These are phyloP conservation scores for Hymenoscyphus linearis DNA, from an alignment of 2,329 filamentous ascomycete genomes.

Conservation along the genomic window DNA sequence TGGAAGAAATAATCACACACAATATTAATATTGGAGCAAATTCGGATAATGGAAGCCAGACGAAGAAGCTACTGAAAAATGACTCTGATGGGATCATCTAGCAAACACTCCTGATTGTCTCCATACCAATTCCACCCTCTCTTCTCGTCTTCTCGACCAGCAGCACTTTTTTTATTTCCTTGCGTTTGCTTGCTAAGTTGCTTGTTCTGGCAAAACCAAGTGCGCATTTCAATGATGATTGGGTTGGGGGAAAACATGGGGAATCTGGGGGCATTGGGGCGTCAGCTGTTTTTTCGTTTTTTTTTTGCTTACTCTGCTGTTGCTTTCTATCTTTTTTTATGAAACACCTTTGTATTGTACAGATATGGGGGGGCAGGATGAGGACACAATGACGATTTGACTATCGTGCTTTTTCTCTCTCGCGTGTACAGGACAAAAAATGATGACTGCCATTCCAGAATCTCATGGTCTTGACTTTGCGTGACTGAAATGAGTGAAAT, in stretches of 20 bases:
- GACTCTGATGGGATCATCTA: background rate
- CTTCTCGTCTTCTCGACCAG: background rate
- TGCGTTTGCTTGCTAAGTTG: background rate
- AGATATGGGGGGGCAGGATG: background rate
- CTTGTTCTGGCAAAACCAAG: slow-evolving; percentile 1
- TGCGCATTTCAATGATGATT: background rate
- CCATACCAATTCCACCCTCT: slow-evolving; percentile 1
- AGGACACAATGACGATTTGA: background rate
- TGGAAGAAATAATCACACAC: slow-evolving; percentile 1
- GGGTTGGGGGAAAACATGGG: background rate
- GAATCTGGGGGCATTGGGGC: slow-evolving; percentile 2
- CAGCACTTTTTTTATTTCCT: background rate
- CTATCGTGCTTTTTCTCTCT: background rate
- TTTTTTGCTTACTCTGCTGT: background rate
- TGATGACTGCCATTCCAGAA: background rate
- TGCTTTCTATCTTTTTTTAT: background rate
- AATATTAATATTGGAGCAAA: background rate
- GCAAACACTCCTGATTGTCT: background rate
- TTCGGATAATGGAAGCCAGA: background rate
- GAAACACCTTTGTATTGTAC: background rate
- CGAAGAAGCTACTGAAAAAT: background rate
- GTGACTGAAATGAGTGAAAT: background rate
- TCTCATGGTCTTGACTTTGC: no score
- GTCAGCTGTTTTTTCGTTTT: background rate
- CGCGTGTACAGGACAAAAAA: background rate